Evolutionary conservation across 768 basidiomycete species (phyloP).

Genomic region (Coprinellus aureogranulatus): DNA sequence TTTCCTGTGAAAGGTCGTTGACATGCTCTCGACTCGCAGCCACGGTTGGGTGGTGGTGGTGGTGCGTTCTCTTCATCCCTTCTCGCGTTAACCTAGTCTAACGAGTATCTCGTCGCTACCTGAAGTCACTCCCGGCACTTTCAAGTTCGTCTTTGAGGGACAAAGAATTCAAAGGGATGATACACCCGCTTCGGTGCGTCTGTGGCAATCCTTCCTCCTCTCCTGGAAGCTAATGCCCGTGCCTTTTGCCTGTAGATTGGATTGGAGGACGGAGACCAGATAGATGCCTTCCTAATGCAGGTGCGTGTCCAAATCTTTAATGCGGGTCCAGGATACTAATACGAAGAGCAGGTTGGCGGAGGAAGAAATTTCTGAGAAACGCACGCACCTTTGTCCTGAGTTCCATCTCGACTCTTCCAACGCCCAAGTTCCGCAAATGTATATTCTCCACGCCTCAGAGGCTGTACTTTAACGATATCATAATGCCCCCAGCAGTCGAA

Average conservation of each 20-base stretch:
- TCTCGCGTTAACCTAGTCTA: neutral
- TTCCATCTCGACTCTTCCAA: too few relatives aligned
- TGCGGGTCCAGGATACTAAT: too few relatives aligned
- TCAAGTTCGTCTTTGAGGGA: conserved; percentile 61
- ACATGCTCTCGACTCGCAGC: conserved; percentile 30
- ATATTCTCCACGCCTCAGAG: too few relatives aligned
- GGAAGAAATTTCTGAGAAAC: too few relatives aligned
- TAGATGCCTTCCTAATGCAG: conserved; percentile 61
- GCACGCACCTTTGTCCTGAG: too few relatives aligned
- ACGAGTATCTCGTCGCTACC: neutral
- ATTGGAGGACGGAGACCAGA: conserved; percentile 63
- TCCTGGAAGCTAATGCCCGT: neutral
- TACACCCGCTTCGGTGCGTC: conserved; percentile 51
- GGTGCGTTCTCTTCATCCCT: conserved; percentile 31
- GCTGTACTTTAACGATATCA: too few relatives aligned
- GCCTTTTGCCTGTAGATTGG: conserved; percentile 33
- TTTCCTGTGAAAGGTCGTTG: neutral
- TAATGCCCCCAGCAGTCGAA: too few relatives aligned
- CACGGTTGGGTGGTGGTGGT: conserved; percentile 56
- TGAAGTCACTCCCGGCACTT: conserved; percentile 45
- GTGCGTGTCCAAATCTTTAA: conserved; percentile 34
- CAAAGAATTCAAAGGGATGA: conserved; percentile 44
- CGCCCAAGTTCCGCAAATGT: too few relatives aligned
- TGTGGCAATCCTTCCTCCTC: conserved; percentile 15
- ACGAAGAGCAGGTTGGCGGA: too few relatives aligned